These are phyloP conservation scores for Passalora sequoiae DNA, from an alignment of 2,329 filamentous ascomycete species.

Conservation along the genomic window DNA sequence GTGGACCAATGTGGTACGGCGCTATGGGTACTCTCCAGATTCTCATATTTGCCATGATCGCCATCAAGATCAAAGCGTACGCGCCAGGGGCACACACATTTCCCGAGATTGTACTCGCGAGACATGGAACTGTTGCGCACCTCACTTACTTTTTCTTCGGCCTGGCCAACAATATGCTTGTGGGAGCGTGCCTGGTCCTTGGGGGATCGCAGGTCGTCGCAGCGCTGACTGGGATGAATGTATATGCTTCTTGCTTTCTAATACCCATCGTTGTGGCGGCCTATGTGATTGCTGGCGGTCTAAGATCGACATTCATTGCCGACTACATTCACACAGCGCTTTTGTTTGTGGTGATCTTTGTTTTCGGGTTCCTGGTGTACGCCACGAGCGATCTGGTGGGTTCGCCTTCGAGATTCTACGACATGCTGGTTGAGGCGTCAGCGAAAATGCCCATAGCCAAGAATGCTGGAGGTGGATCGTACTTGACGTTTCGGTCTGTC, in stretches of 20 bases:
- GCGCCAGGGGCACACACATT: conserved; percentile 40
- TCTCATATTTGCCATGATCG: conserved; percentile 41
- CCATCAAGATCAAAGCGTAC: conserved; percentile 42
- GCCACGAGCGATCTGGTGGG: conserved; percentile 38
- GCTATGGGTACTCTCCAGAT: conserved; percentile 44
- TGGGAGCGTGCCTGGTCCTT: conserved; percentile 41
- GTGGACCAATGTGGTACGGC: conserved; percentile 39
- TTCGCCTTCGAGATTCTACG: conserved; percentile 38
- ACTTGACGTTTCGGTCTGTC: conserved; percentile 39
- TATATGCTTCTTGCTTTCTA: conserved; percentile 43
- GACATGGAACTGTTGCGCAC: conserved; percentile 33
- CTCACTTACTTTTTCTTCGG: conserved; percentile 36
- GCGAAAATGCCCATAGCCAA: conserved; percentile 35
- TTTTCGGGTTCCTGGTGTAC: conserved; percentile 42
- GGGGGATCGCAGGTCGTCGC: conserved; percentile 45
- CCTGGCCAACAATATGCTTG: conserved; percentile 41
- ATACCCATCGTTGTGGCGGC: conserved; percentile 39
- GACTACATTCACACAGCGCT: conserved; percentile 40
- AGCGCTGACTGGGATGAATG: conserved; percentile 41
- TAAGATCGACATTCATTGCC: conserved; percentile 41
- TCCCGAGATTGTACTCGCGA: conserved; percentile 39
- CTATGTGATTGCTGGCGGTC: conserved; percentile 36
- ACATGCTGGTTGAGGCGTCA: conserved; percentile 37
- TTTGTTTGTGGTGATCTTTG: conserved; percentile 42
- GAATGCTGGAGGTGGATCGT: conserved; percentile 38